Evolutionary conservation across 441 rosid species (phyloP).

Genomic region (Macaranga tanarius): DNA sequence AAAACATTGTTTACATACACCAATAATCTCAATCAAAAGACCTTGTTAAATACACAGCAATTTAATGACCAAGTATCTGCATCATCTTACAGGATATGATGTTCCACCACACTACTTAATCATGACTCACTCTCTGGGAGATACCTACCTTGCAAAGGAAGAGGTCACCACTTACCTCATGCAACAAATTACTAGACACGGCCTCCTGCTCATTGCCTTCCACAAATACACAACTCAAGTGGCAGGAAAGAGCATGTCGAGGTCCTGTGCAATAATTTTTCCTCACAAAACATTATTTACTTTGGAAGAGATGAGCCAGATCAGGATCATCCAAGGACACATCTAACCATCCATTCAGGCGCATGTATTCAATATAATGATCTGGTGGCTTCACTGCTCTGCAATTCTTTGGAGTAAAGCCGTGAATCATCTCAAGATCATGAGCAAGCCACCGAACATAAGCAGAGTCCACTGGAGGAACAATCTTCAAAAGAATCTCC

Average conservation of each 20-base stretch:
- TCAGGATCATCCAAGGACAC: slow-evolving; percentile 77
- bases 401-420: slow-evolving; percentile 48
- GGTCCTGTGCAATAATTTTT: not conserved
- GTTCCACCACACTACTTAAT: not conserved
- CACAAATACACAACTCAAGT: too few species aligned
- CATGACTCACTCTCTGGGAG: not conserved
- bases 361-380: slow-evolving; percentile 64
- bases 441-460: slow-evolving; percentile 70
- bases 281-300: not conserved
- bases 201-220: not conserved
- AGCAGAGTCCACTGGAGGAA: slow-evolving; percentile 64
- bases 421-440: slow-evolving; percentile 69
- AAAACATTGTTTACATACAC: too few species aligned
- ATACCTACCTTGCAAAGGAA: not conserved
- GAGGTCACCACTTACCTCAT: not conserved
- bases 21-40: too few species aligned
- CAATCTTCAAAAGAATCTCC: slow-evolving; percentile 50
- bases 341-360: slow-evolving; percentile 61
- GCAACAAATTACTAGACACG: not conserved
- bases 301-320: slow-evolving; percentile 53
- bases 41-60: too few species aligned
- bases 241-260: not conserved
- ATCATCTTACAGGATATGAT: not conserved
- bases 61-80: too few species aligned
- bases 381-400: slow-evolving; percentile 64